Conservation (phyloP, 2,329 filamentous ascomycete genomes). For the Xylaria sp. region DNA sequence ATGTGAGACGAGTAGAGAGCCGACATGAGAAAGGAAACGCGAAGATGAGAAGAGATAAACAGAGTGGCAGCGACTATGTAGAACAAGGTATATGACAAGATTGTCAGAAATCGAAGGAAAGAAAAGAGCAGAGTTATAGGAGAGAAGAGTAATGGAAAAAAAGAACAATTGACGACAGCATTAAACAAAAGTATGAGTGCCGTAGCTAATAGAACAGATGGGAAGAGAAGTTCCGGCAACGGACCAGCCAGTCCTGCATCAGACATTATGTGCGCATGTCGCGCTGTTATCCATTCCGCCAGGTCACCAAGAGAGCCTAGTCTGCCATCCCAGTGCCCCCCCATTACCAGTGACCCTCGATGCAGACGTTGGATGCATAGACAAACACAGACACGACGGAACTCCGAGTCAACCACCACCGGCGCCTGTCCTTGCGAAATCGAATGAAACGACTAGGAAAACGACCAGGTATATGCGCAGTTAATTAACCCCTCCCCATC, state of each 20-base stretch:
- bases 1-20: conserved; percentile 24
- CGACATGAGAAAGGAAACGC: conserved; percentile 33
- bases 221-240: conserved; percentile 55
- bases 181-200: conserved; percentile 56
- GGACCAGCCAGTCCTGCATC: conserved; percentile 55
- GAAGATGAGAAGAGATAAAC: conserved; percentile 27
- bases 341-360: conserved; percentile 51
- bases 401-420: conserved; percentile 48
- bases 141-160: not conserved
- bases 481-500: conserved; percentile 51
- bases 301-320: conserved; percentile 49
- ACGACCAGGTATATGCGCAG: conserved; percentile 60
- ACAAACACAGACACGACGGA: conserved; percentile 47
- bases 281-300: conserved; percentile 47
- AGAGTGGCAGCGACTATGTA: conserved; percentile 55
- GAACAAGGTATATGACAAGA: conserved; percentile 68
- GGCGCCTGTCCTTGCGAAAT: conserved; percentile 48
- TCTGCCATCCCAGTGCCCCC: conserved; percentile 47
- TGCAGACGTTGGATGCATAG: conserved; percentile 52
- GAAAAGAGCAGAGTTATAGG: conserved; percentile 35
- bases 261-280: conserved; percentile 53
- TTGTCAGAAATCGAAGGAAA: conserved; percentile 39
- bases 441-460: conserved; percentile 48
- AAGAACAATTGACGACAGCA: conserved; percentile 50
- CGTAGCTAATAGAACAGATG: conserved; percentile 61